Evolutionary conservation across 106 monocot species (phyloP).

Genomic region (Phalaenopsis equestris): DNA sequence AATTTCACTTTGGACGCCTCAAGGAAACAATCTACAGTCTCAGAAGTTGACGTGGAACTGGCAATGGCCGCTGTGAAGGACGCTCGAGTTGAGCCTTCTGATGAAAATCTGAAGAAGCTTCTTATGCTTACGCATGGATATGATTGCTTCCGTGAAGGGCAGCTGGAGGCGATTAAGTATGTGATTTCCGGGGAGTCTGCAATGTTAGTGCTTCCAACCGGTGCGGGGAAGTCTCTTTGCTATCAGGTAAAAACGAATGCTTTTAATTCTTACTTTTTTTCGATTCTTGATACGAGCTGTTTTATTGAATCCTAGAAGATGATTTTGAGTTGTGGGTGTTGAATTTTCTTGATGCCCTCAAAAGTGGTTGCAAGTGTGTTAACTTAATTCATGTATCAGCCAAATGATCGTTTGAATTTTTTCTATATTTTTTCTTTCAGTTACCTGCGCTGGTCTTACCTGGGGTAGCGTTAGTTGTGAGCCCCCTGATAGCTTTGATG

Average conservation of each 20-base stretch:
- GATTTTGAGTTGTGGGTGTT: background rate
- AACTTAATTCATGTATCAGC: background rate
- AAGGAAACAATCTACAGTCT: slow-evolving; percentile 9
- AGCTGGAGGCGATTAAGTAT: slow-evolving; percentile 59
- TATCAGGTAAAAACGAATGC: slow-evolving; percentile 58
- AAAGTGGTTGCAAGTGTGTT: background rate
- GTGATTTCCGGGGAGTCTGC: slow-evolving; percentile 63
- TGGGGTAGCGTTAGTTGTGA: slow-evolving; percentile 83
- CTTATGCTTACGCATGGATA: slow-evolving; percentile 73
- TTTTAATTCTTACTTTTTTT: background rate
- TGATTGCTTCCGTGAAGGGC: slow-evolving; percentile 82
- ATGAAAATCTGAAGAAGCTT: slow-evolving; percentile 58
- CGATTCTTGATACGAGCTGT: background rate
- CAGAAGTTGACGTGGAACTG: slow-evolving; percentile 3
- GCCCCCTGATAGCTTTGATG: slow-evolving; percentile 90
- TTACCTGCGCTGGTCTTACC: slow-evolving; percentile 78
- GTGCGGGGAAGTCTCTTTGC: slow-evolving; percentile 92
- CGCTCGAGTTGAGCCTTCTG: slow-evolving; percentile 42
- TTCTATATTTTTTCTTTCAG: slow-evolving; percentile 21
- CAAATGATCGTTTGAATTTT: background rate
- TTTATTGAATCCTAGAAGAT: background rate
- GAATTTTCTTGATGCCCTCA: background rate
- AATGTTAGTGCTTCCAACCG: slow-evolving; percentile 90
- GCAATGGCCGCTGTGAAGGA: slow-evolving; percentile 36
- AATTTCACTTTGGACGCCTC: slow-evolving; percentile 16